phyloP scores from a whole-genome alignment of 805 yeast genomes.

The Ogataea nonfermentans region DNA sequence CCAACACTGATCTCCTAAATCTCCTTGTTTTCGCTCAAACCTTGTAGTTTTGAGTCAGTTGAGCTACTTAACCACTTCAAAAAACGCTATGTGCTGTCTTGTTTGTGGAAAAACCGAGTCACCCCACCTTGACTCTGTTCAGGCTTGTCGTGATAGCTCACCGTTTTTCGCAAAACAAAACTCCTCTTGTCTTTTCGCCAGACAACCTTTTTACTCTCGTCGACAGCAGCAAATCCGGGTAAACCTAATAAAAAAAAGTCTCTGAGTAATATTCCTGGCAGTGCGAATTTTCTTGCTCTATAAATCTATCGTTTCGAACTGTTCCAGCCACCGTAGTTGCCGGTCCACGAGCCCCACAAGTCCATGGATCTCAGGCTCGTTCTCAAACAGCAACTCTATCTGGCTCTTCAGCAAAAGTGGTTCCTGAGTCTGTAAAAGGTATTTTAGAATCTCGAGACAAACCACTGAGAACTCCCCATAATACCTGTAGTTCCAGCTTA shows the following conservation, averaged over 20 bases:
- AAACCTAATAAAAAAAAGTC: conserved; percentile 3
- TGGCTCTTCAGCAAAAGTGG: conserved; percentile 39
- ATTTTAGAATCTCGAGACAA: conserved; percentile 40
- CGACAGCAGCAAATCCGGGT: conserved; percentile 13
- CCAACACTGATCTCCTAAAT: conserved; percentile 2
- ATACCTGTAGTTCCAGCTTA: conserved; percentile 66
- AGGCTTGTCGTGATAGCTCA: conserved; percentile 12
- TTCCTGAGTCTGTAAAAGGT: conserved; percentile 39
- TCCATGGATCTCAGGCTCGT: conserved; percentile 17
- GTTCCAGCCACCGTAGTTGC: conserved; percentile 31
- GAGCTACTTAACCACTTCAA: conserved; percentile 2
- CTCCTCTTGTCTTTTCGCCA: conserved; percentile 16
- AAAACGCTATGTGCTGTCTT: conserved; percentile 1
- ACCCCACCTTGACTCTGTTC: conserved; percentile 13
- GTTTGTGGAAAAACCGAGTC: conserved; percentile 6
- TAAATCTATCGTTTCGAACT: conserved; percentile 19
- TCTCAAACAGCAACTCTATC: conserved; percentile 38
- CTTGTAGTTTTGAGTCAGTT: neutral
- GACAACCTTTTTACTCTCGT: conserved; percentile 16
- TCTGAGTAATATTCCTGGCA: conserved; percentile 4
- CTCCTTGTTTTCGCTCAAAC: neutral
- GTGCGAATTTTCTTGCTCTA: conserved; percentile 7
- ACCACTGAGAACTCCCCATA: conserved; percentile 52
- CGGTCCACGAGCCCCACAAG: conserved; percentile 28
- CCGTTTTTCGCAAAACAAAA: conserved; percentile 8